Conservation (phyloP, 1,284 basidiomycete genomes). For the Ustilago trichophora region DNA sequence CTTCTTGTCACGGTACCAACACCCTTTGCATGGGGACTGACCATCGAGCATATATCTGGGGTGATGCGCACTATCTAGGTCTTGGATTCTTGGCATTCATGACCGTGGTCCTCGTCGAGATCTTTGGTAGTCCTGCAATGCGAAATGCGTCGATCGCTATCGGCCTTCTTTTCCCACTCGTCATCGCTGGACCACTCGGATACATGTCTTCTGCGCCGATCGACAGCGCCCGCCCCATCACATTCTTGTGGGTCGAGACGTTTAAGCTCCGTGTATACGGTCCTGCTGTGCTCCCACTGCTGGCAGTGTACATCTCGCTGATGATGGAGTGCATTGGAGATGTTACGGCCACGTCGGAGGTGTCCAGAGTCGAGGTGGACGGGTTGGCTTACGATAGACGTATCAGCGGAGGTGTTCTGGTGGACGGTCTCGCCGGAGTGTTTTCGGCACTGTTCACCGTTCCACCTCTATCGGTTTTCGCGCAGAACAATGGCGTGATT, state of each 20-base stretch:
- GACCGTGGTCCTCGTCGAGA: conserved; percentile 76
- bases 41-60: conserved; percentile 74
- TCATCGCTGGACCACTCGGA: conserved; percentile 52
- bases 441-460: conserved; percentile 82
- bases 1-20: conserved; percentile 70
- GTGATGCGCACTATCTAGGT: conserved; percentile 81
- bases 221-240: conserved; percentile 45
- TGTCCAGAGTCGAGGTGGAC: conserved; percentile 72
- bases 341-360: conserved; percentile 83
- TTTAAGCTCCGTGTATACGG: conserved; percentile 83
- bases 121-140: conserved; percentile 80
- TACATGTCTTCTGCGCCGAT: conserved; percentile 49
- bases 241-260: conserved; percentile 73
- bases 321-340: conserved; percentile 88
- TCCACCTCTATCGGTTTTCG: conserved; percentile 80
- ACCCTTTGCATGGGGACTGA: conserved; percentile 71
- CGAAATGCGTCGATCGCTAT: conserved; percentile 72
- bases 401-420: conserved; percentile 84
- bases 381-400: conserved; percentile 74
- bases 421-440: conserved; percentile 73
- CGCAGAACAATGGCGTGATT: conserved; percentile 77
- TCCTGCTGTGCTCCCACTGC: conserved; percentile 82
- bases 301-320: conserved; percentile 75
- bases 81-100: conserved; percentile 84
- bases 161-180: conserved; percentile 56